Conservation (phyloP, 2,329 filamentous ascomycete genomes). For the Septoria linicola region DNA sequence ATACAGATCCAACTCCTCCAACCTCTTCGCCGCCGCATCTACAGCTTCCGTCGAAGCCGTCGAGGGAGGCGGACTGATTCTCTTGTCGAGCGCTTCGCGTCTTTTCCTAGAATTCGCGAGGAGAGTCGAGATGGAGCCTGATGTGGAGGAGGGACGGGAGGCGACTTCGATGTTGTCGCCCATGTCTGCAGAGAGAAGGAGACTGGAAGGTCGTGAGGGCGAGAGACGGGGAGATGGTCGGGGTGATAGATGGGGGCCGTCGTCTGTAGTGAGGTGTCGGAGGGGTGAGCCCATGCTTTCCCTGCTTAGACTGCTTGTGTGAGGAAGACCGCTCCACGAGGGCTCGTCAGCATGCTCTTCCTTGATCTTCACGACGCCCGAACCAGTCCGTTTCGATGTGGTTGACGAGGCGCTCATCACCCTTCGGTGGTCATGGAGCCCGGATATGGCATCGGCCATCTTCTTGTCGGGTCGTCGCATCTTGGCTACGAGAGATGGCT, state of each 20-base stretch:
- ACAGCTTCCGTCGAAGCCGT: slow-evolving; percentile 9
- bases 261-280: slow-evolving; percentile 11
- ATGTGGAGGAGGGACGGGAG: slow-evolving; percentile 4
- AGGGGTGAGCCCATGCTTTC: slow-evolving; percentile 18
- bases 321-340: slow-evolving; percentile 13
- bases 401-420: slow-evolving; percentile 31
- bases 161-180: slow-evolving; percentile 6
- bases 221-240: slow-evolving; percentile 5
- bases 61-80: slow-evolving; percentile 7
- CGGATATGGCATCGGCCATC: slow-evolving; percentile 47
- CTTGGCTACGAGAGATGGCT: slow-evolving; percentile 50
- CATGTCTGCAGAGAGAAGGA: background rate
- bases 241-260: slow-evolving; percentile 11
- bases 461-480: slow-evolving; percentile 51
- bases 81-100: slow-evolving; percentile 14
- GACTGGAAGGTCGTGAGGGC: slow-evolving; percentile 6
- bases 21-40: slow-evolving; percentile 27
- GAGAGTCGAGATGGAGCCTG: slow-evolving; percentile 14
- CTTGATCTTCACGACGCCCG: slow-evolving; percentile 30
- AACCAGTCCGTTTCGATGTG: slow-evolving; percentile 12
- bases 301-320: slow-evolving; percentile 5
- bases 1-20: slow-evolving; percentile 37
- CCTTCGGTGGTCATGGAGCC: slow-evolving; percentile 32
- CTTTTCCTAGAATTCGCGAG: slow-evolving; percentile 19
- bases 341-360: slow-evolving; percentile 33